Base-by-base conservation (phyloP, 164 flowering plant genomes). In the Saururus chinensis region DNA sequence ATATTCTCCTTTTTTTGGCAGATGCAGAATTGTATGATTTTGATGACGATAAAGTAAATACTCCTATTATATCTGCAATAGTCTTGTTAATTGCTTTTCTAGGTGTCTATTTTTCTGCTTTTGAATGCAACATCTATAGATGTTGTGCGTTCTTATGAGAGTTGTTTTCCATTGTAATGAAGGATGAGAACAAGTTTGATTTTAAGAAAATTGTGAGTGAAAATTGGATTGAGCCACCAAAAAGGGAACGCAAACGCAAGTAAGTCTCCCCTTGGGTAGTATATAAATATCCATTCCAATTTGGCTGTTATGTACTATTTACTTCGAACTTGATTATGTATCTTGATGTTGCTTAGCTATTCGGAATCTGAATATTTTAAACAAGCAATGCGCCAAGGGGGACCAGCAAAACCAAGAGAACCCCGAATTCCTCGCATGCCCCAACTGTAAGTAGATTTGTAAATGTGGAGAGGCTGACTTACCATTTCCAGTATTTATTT, bases 401-500 rank as follows among this genome's bases (percentile, higher is more conserved):
- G 83, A 67, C 97, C 88, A 54, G 73, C 93, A 58, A 91, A 85
- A 76, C 96, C 91, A 1, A 91, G 79, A 74, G 97, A 95, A 70
- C 97, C 97, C 61, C 79, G 96, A 60, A 87, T 91, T 74, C 99
- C 99, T 48, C 93, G 99, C 68, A 95, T 95, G 99, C 99, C 99
- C 41, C 99, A 91, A 71, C 66, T 95, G 99, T 93, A 80, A 80
- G 95, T 40, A 40, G 26, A 56, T 66, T 62, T 62, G 17, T 20
- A 1, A 7, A 21, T 55, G 1, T 21, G 30, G 26, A 23, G 58
- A 55, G 1, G 22, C 10, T 53, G 17, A 19, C 42, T 53, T 19
- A 30, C 4, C 19, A 53, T 37, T 62, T 19, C 7, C 41, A 30
- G 9, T 14, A 7, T 62, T 7, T 53, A 21, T 51, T 16, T 22